Base-by-base conservation (phyloP, 2,329 filamentous ascomycete genomes). In the Hypomyces rosellus region DNA sequence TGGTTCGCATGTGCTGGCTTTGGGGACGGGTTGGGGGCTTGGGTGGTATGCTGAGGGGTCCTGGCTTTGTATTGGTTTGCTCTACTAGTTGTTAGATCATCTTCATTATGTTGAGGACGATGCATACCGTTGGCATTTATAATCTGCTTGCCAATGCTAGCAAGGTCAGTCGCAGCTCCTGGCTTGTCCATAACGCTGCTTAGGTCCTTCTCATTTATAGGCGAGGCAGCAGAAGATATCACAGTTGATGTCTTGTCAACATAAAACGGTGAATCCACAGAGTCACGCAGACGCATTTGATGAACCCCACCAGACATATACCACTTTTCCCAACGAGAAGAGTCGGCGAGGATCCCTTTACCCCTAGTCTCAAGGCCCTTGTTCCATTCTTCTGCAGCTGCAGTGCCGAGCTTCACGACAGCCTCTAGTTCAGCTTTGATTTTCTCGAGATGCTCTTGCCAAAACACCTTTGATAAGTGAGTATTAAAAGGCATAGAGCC, bases 301-400 rank as follows among this genome's bases (percentile, higher is more conserved):
- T 53, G 41, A 38, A 73, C 49, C 34, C 71, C 71, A 44, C 74
- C 74, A 38, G 74, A 67, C 4, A 61, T 57, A 55, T 84, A 82
- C 81, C 86, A 92, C 59, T 82, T 85, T 63, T 90, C 88, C 84
- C 87, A 92, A 45, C 85, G 80, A 25, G 80, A 75, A 30, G 80
- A 76, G 62, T 87, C 82, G 11, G 72, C 74, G 57, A 82, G 77
- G 45, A 74, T 69, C 52, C 81, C 74, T 58, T 79, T 80, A 9
- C 86, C 85, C 51, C 80, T 76, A 25, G 70, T 71, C 40, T 82
- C 78, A 3, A 93, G 75, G 9, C 88, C 88, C 66, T 91, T 91
- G 30, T 83, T 73, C 88, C 88, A 93, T 65, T 91, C 88, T 57
- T 89, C 85, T 4, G 79, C 77, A 11, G 84, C 80, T 39, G 84